Base-by-base conservation (phyloP, 495 filamentous ascomycete species). In the Xylaria cubensis region DNA sequence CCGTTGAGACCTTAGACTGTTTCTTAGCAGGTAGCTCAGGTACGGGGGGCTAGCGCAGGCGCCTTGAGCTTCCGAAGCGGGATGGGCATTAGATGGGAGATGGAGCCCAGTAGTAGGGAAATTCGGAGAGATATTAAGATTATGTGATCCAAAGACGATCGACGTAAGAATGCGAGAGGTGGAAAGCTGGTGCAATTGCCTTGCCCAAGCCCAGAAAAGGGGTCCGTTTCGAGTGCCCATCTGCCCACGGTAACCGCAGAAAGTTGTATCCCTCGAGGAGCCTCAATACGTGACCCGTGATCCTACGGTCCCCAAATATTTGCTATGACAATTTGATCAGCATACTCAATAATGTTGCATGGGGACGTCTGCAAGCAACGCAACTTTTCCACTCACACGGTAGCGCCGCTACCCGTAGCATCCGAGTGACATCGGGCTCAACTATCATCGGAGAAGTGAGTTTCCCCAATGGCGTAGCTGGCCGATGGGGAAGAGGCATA, bases 61-160 rank as follows among this genome's bases (percentile, higher is more conserved):
- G 91, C 88, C 82, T 93, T 93, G 84, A 92, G 90, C 84, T 94
- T 94, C 80, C 92, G 88, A 50, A 93, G 85, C 83, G 93, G 91
- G 69, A 82, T 79, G 75, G 84, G 83, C 86, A 89, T 89, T 62
- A 46, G 68, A 39, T 56, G 17, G 0, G 50, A 64, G 6, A 29
- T 19, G 46, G 42, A 48, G 69, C 15, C 46, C 5, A 21, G 29
- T 53, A 36, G 46, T 5, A 56, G 34, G 46, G 9, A 62, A 46
- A 46, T 9, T 41, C 10, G 15, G 3, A 19, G 10, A 64, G 44
- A 53, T 34, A 70, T 61, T 70, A 61, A 61, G 34, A 67, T 67
- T 67, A 67, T 24, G 29, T 26, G 65, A 44, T 55, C 9, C 29
- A 26, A 34, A 56, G 34, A 67, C 5, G 19, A 67, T 67, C 7